Base-by-base conservation (phyloP, 2,329 filamentous ascomycete genomes). In the Huntiella bhutanensis region DNA sequence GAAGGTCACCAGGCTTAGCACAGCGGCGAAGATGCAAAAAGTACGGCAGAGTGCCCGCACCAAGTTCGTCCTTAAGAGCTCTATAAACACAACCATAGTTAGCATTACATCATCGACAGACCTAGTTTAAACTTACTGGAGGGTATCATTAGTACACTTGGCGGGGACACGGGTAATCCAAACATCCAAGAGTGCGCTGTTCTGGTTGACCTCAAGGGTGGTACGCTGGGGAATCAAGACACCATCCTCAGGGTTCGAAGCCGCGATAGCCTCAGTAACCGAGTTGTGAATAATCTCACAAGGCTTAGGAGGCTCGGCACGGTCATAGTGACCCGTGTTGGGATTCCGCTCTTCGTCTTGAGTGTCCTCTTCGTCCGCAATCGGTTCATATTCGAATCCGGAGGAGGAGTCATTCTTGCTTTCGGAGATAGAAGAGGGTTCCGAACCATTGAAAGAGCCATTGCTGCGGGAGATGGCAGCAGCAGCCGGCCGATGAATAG, bases 21-120 rank as follows among this genome's bases (percentile, higher is more conserved):
- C 84, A 83, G 58, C 82, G 73, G 52, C 82, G 80, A 47, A 88
- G 68, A 62, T 88, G 77, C 62, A 75, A 71, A 54, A 80, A 65
- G 66, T 71, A 72, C 60, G 77, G 73, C 68, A 69, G 71, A 56
- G 70, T 69, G 58, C 73, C 72, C 55, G 75, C 70, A 40, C 43
- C 47, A 51, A 45, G 38, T 45, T 47, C 16, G 17, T 49, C 39
- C 49, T 48, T 47, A 52, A 51, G 36, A 41, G 49, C 45, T 47
- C 45, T 47, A 10, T 41, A 36, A 7, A 33, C 15, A 22, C n/a
- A 6, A 13, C 15, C 15, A 36, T 22, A 28, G 5, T 19, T 11
- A 28, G 13, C 10, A 41, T 41, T 10, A 4, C 19, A 15, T 12
- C 6, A 17, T 35, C 15, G 15, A 39, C n/a, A 16, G 8, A 11